Base-by-base conservation (phyloP, 2,329 filamentous ascomycete species). In the Daldinia sp. region DNA sequence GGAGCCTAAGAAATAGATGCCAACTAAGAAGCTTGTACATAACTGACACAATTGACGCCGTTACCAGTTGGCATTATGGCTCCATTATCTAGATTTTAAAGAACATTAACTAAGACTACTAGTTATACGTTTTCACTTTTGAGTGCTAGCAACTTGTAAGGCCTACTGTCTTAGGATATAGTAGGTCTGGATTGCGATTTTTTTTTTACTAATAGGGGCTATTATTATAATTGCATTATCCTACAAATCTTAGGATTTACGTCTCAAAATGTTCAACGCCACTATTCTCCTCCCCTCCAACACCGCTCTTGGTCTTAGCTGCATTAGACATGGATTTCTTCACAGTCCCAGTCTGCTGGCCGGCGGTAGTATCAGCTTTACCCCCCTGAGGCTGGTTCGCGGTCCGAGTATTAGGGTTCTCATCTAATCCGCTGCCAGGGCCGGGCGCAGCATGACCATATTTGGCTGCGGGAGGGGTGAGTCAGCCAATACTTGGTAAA, bases 1-100 rank as follows among this genome's bases (percentile, higher is more conserved):
- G 81, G 93, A 95, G 83, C 88, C 92, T 76, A 97, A 98, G 91
- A 97, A 98, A 86, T 95, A 93, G 83, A 78, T 15, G 57, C 57
- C 57, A 57, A 48, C 62, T 55, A 48, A 26, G 58, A 30, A 70
- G 58, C 73, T 56, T 79, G 79, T 79, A 80, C 61, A 79, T 79
- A 79, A 69, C 58, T 72, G 74, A 74, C 67, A 70, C 69, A 74
- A 76, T 71, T 63, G 56, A 73, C 68, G 69, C 55, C 68, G 39
- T 70, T 70, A 67, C 63, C 51, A 15, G 58, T 61, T 35, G 53
- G 48, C 37, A 53, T 26, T 61, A n/a, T 46, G 26, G 26, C 12
- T 30, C 23, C 23, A 20, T 54, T n/a, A 44, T 66, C 26, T 23
- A 35, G 10, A 55, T 35, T 15, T 18, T 37, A 48, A 30, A 62